Evolutionary conservation across 768 basidiomycete genomes (phyloP), one percentile per base, ranked within the genome.

Genomic region (Leucogyrophana mollusca): DNA sequence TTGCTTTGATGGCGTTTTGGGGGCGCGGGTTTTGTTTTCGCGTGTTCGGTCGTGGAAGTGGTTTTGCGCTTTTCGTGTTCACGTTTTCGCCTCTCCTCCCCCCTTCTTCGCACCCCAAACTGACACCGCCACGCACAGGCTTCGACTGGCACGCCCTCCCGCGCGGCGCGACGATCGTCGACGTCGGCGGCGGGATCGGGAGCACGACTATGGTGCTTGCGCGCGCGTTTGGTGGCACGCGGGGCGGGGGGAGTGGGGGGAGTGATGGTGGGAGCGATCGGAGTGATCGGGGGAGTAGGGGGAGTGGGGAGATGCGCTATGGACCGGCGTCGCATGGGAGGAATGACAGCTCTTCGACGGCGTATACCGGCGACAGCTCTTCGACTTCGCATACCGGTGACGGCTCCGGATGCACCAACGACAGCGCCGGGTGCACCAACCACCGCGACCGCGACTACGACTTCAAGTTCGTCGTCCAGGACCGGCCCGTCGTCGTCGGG

Each of bases 171-270:
- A 58, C 79, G 3, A 67, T 87, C 10, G 76, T 86, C 4, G 85
- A 87, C 46, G 82, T 87, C 3, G 85, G 85, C 2, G 85, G 85
- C 11, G 85, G 85, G 3, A 79, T 86, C 25, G 85, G 85, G 13
- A 73, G 71, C 23, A 73, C 72, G 3, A 68, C 71, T 2, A 67
- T 77, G 67, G 52, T 66, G 34, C 68, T 78, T 30, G 73, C 67
- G 14, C 62, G 67, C 17, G 61, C 70, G 4, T 70, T 78, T 50
- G 57, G 50, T 25, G 45, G 34, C 9, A 42, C 22, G 14, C 18
- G 7, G 53, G 61, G 3, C 54, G 59, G 14, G 50, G 44, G 14
- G 9, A 16, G 16, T 6, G n/a, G 8, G 7, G 20, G n/a, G 6
- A 21, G 20, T 37, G 20, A 37, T 37, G 35, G n/a, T n/a, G 6